Evolutionary conservation across 805 yeast genomes (phyloP).

Genomic region (Zygotorulaspora sp.): DNA sequence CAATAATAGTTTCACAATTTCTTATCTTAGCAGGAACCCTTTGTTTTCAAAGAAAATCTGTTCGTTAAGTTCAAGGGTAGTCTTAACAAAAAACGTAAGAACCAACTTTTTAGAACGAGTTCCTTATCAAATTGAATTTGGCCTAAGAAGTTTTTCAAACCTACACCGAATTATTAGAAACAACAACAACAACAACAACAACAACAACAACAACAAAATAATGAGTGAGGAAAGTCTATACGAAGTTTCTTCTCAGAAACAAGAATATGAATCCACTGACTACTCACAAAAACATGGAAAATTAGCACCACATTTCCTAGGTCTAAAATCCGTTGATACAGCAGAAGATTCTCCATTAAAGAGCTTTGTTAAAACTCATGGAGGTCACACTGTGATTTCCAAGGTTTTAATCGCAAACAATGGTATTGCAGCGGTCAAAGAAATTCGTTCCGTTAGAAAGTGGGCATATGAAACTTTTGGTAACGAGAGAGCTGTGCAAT

Average conservation of each 20-base stretch:
- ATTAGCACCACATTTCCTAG: conserved; percentile 73
- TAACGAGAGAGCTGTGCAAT: conserved; percentile 86
- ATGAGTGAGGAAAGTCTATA: conserved; percentile 43
- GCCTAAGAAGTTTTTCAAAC: neutral
- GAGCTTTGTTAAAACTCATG: conserved; percentile 77
- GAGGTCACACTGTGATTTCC: conserved; percentile 93
- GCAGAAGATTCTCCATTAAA: conserved; percentile 78
- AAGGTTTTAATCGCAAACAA: conserved; percentile 92
- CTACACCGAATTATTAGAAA: too few species aligned
- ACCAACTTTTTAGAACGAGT: conserved; percentile 1
- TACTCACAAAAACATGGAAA: conserved; percentile 36
- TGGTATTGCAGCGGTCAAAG: conserved; percentile 99
- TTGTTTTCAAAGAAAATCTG: conserved; percentile 12
- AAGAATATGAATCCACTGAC: conserved; percentile 13
- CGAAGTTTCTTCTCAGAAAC: conserved; percentile 35
- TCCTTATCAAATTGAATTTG: neutral
- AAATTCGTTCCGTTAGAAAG: conserved; percentile 93
- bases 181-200: conserved; percentile 3
- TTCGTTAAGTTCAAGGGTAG: conserved; percentile 12
- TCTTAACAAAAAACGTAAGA: conserved; percentile 7
- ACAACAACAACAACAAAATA: conserved; percentile 2
- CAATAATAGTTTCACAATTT: conserved; percentile 12
- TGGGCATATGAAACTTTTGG: conserved; percentile 99
- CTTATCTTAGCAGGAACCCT: conserved; percentile 11
- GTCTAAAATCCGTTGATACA: conserved; percentile 67